Conservation (phyloP, 2,329 filamentous ascomycete genomes). For the Juglanconis sp. region DNA sequence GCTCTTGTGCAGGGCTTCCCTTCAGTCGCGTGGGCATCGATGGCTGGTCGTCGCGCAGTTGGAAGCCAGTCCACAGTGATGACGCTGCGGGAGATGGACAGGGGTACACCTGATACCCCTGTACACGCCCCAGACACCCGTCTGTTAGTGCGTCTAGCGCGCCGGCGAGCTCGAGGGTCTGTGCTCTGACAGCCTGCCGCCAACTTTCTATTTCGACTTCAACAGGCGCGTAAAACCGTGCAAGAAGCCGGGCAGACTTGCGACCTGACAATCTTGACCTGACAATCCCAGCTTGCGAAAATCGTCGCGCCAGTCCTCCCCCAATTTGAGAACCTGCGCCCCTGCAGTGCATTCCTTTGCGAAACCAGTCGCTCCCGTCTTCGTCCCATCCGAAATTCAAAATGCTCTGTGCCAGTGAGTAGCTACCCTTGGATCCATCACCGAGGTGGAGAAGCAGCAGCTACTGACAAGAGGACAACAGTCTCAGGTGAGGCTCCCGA, state of each 20-base stretch:
- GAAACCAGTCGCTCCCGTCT: neutral
- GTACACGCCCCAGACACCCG: neutral
- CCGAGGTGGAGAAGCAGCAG: neutral
- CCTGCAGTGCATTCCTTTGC: neutral
- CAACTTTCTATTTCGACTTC: neutral
- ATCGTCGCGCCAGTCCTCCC: neutral
- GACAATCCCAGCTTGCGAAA: neutral
- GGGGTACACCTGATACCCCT: neutral
- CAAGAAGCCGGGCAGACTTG: neutral
- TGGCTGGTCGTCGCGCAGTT: neutral
- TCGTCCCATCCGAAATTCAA: neutral
- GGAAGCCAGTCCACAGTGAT: neutral
- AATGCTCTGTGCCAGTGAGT: conserved; percentile 20
- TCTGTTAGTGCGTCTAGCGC: neutral
- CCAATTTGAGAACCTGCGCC: neutral
- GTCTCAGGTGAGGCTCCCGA: conserved; percentile 96
- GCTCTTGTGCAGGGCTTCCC: neutral
- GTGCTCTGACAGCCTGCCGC: neutral
- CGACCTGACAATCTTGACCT: neutral
- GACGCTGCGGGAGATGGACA: neutral
- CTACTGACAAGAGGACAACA: conserved; percentile 33
- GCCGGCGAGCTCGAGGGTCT: neutral
- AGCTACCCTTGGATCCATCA: too few relatives aligned
- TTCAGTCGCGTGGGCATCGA: too few relatives aligned
- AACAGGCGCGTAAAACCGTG: neutral